Evolutionary conservation across 129 eudicot genomes (phyloP).

Genomic region (Lactuca saligna): DNA sequence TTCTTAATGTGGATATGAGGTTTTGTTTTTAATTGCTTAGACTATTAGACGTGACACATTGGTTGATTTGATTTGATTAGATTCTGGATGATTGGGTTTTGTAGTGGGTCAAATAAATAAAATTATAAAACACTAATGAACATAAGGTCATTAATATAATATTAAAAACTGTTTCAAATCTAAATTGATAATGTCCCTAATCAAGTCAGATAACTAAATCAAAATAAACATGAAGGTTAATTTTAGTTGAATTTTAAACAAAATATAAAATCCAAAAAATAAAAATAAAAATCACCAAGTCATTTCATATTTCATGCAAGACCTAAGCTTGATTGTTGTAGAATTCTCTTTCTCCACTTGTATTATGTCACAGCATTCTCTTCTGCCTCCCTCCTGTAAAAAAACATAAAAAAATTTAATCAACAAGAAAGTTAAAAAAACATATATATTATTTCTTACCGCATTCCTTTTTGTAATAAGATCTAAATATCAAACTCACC

Average conservation of each 20-base stretch:
- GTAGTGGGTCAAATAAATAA: no score
- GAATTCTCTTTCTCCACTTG: conserved; percentile 29
- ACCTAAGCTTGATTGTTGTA: conserved; percentile 42
- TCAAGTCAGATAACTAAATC: not conserved
- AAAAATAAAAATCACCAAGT: conserved; percentile 8
- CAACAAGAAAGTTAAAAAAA: not conserved
- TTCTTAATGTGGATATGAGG: conserved; percentile 17
- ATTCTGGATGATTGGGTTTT: no score
- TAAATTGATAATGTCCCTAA: no score
- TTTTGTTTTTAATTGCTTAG: not conserved
- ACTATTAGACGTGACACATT: not conserved
- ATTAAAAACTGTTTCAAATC: no score
- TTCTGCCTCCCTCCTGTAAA: conserved; percentile 51
- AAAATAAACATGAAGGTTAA: not conserved
- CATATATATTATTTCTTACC: not conserved
- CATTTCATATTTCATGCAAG: conserved; percentile 51
- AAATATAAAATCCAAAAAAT: not conserved
- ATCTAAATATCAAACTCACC: conserved; percentile 19
- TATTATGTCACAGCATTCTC: conserved; percentile 60
- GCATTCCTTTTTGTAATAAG: not conserved
- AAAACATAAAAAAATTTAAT: not conserved
- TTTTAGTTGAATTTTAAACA: not conserved
- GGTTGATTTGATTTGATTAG: conserved; percentile 7
- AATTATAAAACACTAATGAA: no score
- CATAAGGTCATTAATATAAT: no score